phyloP scores from a whole-genome alignment of 768 basidiomycete genomes.

The Scleroderma bovista region DNA sequence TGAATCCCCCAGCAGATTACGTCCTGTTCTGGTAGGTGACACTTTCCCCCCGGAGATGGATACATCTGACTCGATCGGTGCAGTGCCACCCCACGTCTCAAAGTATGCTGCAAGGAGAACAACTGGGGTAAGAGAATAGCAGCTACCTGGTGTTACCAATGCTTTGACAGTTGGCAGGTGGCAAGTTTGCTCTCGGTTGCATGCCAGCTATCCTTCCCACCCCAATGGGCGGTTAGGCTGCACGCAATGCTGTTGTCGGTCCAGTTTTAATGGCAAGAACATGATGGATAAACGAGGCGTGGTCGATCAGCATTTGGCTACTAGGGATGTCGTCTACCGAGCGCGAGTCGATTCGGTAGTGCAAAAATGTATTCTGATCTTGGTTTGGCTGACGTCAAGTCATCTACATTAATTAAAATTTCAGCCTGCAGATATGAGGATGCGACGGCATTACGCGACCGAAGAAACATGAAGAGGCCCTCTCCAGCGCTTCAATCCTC shows the following conservation, averaged over 20 bases:
- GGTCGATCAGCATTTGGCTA: too few relatives aligned
- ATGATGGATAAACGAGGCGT: too few relatives aligned
- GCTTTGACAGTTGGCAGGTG: background rate
- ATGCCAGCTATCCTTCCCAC: background rate
- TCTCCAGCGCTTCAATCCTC: slow-evolving; percentile 35
- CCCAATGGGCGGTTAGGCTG: background rate
- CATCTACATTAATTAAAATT: background rate
- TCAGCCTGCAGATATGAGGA: background rate
- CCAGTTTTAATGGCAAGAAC: too few relatives aligned
- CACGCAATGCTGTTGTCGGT: too few relatives aligned
- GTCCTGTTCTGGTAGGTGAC: background rate
- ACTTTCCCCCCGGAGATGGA: background rate
- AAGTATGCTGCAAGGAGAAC: background rate
- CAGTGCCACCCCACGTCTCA: background rate
- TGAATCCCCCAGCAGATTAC: background rate
- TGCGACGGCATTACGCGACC: background rate
- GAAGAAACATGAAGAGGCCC: background rate
- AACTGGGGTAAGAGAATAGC: background rate
- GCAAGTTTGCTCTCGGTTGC: background rate
- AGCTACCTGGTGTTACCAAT: background rate
- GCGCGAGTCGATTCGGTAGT: too few relatives aligned
- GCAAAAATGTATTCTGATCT: background rate
- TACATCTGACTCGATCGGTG: background rate
- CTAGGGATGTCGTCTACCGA: too few relatives aligned
- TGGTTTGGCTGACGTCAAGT: background rate